Evolutionary conservation across 2,329 filamentous ascomycete species (phyloP).

Genomic region (Colletotrichum endophyticum): DNA sequence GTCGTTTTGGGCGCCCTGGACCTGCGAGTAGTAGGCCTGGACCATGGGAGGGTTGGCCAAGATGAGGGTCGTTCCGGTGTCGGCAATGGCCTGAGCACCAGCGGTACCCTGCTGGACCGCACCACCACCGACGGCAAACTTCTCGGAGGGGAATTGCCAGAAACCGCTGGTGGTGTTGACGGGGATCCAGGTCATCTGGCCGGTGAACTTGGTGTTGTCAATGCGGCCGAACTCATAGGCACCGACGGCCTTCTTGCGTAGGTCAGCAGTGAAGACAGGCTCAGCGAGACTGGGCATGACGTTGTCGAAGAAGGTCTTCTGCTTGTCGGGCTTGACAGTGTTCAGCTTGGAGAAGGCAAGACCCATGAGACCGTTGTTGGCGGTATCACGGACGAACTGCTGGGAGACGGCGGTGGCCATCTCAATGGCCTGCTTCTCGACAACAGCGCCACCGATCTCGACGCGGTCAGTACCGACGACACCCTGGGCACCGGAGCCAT

Average conservation of each 20-base stretch:
- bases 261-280: conserved; percentile 74
- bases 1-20: conserved; percentile 47
- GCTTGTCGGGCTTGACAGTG: conserved; percentile 63
- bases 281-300: conserved; percentile 62
- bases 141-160: conserved; percentile 68
- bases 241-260: conserved; percentile 64
- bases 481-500: conserved; percentile 67
- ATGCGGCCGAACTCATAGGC: conserved; percentile 78
- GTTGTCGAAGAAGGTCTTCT: conserved; percentile 79
- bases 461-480: conserved; percentile 72
- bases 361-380: conserved; percentile 72
- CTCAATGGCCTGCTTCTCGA: conserved; percentile 69
- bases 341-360: conserved; percentile 71
- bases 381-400: conserved; percentile 63
- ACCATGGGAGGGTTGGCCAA: conserved; percentile 60
- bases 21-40: conserved; percentile 51
- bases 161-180: conserved; percentile 69
- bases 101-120: conserved; percentile 36
- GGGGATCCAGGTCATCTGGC: conserved; percentile 64
- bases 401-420: conserved; percentile 64
- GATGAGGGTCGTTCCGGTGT: conserved; percentile 69
- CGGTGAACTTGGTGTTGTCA: conserved; percentile 66
- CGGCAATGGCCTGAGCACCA: conserved; percentile 54
- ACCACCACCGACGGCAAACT: conserved; percentile 58
- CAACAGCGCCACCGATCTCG: conserved; percentile 68